Base-by-base conservation (phyloP, 2,329 filamentous ascomycete genomes). In the Aaosphaeria arxii region DNA sequence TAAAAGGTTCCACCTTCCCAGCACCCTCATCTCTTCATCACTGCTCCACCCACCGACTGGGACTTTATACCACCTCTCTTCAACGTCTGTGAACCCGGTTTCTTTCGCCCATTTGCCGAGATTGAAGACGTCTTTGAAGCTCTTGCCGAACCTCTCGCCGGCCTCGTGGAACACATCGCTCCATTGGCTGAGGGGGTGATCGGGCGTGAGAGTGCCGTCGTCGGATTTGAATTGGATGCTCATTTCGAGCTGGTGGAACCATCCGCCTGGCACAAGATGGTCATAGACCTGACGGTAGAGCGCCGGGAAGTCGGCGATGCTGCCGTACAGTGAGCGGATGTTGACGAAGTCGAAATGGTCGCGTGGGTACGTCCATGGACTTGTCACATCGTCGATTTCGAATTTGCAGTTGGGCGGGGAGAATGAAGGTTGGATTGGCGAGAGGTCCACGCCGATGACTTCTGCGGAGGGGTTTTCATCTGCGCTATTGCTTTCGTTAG, bases 21-120 rank as follows among this genome's bases (percentile, higher is more conserved):
- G 58, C 43, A 81, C 74, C 57, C 82, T 83, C 43, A 77, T 71
- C 29, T 74, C 73, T 77, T 54, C 53, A 32, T 63, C 56, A 4
- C 49, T 54, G 11, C 55, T 48, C 61, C 60, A 66, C 1, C 54
- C 52, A 1, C 60, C 59, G 30, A 66, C 50, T 0, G 60, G 55
- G 71, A 77, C 5, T 44, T 64, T 65, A 52, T 53, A 61, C 11
- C 76, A 56, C 2, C 71, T 64, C 56, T 81, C 75, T 0, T 64
- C 64, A 0, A 84, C 74, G 46, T 82, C 73, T 40, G 71, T 66
- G 52, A 84, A 84, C 1, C 82, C 82, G 0, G 75, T 78, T 9
- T 77, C 75, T 3, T 67, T 63, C 55, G 83, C 70, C 46, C 74
- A 71, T 39, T 69, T 61, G 50, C 71, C 68, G 35, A 74, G 66